Conservation (phyloP, 2,329 filamentous ascomycete species). For the Saccharata proteae region DNA sequence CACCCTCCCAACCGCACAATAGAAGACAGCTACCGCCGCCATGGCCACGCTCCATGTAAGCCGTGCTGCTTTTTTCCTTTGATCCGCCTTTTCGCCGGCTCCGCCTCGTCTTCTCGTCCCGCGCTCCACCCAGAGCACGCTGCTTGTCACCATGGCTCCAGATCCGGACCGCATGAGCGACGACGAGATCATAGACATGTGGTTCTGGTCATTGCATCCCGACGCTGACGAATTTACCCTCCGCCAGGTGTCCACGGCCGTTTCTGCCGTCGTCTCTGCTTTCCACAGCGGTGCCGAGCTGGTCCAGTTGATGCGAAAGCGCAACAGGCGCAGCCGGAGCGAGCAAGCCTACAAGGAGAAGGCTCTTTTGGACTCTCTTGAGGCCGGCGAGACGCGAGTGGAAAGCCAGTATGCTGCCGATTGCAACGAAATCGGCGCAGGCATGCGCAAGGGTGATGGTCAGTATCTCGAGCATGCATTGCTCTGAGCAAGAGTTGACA, state of each 20-base stretch:
- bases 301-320: conserved; percentile 22
- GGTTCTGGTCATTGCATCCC: neutral
- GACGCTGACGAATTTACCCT: conserved; percentile 8
- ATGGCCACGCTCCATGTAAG: conserved; percentile 7
- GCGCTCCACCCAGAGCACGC: conserved; percentile 1
- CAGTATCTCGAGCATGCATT: conserved; percentile 10
- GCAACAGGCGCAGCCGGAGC: conserved; percentile 14
- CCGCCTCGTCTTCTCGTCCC: conserved; percentile 3
- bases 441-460: conserved; percentile 27
- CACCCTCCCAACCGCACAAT: no score
- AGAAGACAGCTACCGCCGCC: neutral
- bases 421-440: conserved; percentile 22
- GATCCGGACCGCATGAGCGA: neutral
- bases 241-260: conserved; percentile 26
- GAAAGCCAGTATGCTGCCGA: conserved; percentile 21
- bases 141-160: no score
- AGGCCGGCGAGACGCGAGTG: conserved; percentile 24
- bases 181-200: neutral
- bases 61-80: neutral
- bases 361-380: conserved; percentile 25
- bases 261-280: conserved; percentile 30
- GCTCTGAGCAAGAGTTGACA: conserved; percentile 7
- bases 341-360: conserved; percentile 24
- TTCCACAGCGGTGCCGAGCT: conserved; percentile 31
- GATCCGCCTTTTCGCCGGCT: conserved; percentile 1